Evolutionary conservation across 1,284 basidiomycete species (phyloP), one percentile per base, ranked within the genome.

Genomic region (Testicularia cyperi): DNA sequence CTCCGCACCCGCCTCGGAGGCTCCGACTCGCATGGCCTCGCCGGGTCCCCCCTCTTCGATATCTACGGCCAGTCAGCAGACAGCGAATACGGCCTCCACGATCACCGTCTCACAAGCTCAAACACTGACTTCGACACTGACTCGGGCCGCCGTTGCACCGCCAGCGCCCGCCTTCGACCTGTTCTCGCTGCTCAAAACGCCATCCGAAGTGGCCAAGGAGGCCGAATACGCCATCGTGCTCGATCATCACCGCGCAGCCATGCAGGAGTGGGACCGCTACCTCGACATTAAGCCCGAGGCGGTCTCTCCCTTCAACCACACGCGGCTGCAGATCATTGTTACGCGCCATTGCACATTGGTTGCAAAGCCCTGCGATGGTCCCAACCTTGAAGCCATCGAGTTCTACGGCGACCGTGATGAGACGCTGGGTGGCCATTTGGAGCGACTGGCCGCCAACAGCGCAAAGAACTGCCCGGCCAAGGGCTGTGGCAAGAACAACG

Each of bases 361-460:
- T 3, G 77, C 78, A 30, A 78, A 80, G 38, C 79, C 79, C 14
- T 83, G 79, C 68, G 73, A 77, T 5, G 80, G 78, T 30, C 79
- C 79, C 19, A 38, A 76, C 10, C 46, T 92, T 33, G 82, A 83
- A 25, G 86, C 87, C 51, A 84, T 89, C 78, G 86, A 85, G 20
- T 97, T 94, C 78, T 98, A 98, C 72, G 88, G 91, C 36, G 85
- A 89, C 47, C 89, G 90, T 57, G 94, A 98, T 75, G 85, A 84
- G 75, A 92, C 94, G 2, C 82, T 98, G 5, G 91, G 91, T 0
- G 89, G 92, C 72, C 95, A 88, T 78, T 86, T 98, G 56, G 90
- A 92, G 66, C 84, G 86, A 31, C 83, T 84, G 0, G 84, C 87
- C 26, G 81, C 82, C 39, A 88, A 91, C 30, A 86, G 83, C 2